Evolutionary conservation across 805 yeast species (phyloP), one percentile per base, ranked within the genome.

Genomic region (Saccharomycopsis microspora): DNA sequence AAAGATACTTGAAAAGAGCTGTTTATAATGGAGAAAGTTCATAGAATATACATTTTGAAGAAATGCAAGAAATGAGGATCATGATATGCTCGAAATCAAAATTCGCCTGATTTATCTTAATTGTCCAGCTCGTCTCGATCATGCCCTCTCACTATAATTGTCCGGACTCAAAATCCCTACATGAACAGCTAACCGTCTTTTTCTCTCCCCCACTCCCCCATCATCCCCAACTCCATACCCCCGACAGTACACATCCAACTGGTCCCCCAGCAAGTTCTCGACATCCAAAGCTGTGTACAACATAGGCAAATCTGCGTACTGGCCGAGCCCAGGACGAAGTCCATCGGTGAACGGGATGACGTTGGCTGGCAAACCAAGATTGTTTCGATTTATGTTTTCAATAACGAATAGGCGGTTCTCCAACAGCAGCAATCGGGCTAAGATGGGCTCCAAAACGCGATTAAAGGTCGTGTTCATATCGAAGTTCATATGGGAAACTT

Each of bases 101-200:
- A 2, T 19, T 19, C 19, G 19, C 19, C 19, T 19, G 19, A 19
- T 19, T 19, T 19, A 2, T 19, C 19, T 19, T 2, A 19, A 19
- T 19, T 19, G 19, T 19, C 19, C 2, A 19, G 19, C 8, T 11
- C 38, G n/a, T 9, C 7, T 41, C n/a, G 32, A 11, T 41, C 31
- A 39, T 19, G 7, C 19, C 35, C 43, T 27, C 19, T 51, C 36
- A 5, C 47, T 42, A 36, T 51, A 51, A 11, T 51, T 51, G 19
- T 48, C 52, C 32, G 52, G 52, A 32, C 44, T 46, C 33, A 48
- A 40, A 11, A 48, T 51, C 34, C 54, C 54, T 8, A 51, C 38
- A 39, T 38, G 44, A 29, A 42, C 38, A 27, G 54, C 54, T 27
- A 51, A 38, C 19, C 38, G 43, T 41, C 45, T 51, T 32, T 51